Evolutionary conservation across 306 rosid genomes (phyloP), one percentile per base, ranked within the genome.

Genomic region (Prunus mongolica): DNA sequence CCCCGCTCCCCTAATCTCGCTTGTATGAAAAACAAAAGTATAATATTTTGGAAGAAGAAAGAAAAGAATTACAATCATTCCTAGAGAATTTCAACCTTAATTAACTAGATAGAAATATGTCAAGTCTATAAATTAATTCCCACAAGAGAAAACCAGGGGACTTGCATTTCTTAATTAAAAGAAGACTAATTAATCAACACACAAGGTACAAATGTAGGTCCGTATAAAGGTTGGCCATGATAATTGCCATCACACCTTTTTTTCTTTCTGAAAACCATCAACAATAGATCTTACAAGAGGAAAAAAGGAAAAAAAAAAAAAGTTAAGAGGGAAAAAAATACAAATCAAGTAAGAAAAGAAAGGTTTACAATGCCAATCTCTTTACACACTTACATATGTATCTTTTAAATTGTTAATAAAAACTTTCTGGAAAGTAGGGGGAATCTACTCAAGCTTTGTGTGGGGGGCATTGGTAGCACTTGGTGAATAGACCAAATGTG

Each of bases 391-490:
- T 76, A 56, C 81, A 83, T 75, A 81, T 76, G 79, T 86, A 83
- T 85, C 64, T 82, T 38, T 73, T 78, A 72, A 76, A 72, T 80
- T 79, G 76, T 55, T 66, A 80, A 41, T 50, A 13, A 54, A 66
- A 68, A 30, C 69, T 73, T 73, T 46, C 20, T n/a, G 57, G 19
- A 71, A 71, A 76, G 73, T 67, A 71, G 73, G 75, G 75, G 57
- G 73, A 65, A 61, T 67, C 65, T 71, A 34, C 68, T 88, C 84
- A 91, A 73, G 87, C 75, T 89, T 93, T 93, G 81, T 84, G 98
- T 76, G 91, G 88, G 20, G 98, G 96, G 84, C 98, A 94, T 67
- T 91, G 98, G 65, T 86, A 94, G 79, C 98, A 94, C 86, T 89
- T 91, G 0, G 97, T 88, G 88, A 94, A 91, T 30, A 94, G 50